Percentiles rank a stretch among this genome's conserved stretches.
These are phyloP conservation scores for Biscogniauxia mediterranea DNA, from an alignment of 2,329 filamentous ascomycete genomes.

Conservation along the genomic window DNA sequence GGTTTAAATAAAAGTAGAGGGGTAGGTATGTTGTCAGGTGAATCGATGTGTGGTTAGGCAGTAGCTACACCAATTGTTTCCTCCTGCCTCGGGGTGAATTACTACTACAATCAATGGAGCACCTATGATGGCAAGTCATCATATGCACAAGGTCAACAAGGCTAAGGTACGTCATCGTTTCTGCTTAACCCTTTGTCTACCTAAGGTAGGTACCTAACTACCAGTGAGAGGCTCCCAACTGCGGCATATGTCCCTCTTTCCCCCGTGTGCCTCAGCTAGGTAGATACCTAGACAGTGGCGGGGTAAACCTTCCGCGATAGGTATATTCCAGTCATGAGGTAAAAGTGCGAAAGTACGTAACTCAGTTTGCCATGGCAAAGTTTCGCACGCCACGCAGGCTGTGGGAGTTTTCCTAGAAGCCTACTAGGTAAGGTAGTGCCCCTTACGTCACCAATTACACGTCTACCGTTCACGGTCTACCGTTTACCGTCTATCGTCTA, in stretches of 20 bases:
- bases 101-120: no score
- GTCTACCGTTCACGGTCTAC: no score
- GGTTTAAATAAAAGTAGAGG: conserved; percentile 26
- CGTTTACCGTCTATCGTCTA: not conserved
- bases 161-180: not conserved
- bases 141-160: not conserved
- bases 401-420: conserved; percentile 3
- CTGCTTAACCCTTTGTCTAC: not conserved
- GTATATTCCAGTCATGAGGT: not conserved
- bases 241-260: no score
- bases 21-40: not conserved
- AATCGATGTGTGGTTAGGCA: not conserved
- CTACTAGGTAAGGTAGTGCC: not conserved
- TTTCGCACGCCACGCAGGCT: not conserved
- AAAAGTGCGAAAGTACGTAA: not conserved
- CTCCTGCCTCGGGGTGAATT: not conserved
- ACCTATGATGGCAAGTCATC: no score
- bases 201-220: not conserved
- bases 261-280: not conserved
- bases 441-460: conserved; percentile 19
- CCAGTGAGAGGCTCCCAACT: no score
- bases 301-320: not conserved
- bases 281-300: not conserved
- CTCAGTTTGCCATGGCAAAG: conserved; percentile 8
- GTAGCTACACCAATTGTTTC: not conserved